A percentile compares a stretch with the other conserved stretches of the same genome.
Evolutionary conservation across 2,329 filamentous ascomycete genomes (phyloP).

Genomic region (Penicillium sp.): DNA sequence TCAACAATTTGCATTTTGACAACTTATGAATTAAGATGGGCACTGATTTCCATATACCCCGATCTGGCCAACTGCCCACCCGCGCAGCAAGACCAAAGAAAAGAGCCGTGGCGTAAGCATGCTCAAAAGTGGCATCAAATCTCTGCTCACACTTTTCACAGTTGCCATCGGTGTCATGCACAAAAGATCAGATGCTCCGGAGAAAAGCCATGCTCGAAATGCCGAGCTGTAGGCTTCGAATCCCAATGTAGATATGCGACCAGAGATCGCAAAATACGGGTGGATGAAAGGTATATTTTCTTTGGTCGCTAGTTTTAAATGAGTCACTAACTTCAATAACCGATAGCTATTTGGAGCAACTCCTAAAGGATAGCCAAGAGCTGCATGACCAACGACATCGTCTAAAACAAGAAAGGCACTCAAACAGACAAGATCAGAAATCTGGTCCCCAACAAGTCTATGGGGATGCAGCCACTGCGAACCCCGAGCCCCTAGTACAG

Average conservation of each 20-base stretch:
- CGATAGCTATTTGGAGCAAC: constrained; percentile 27
- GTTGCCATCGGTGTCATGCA: constrained; percentile 41
- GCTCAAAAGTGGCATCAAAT: background rate
- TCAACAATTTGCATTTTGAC: too few species aligned
- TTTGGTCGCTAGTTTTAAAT: background rate
- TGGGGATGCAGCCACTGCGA: constrained; percentile 1
- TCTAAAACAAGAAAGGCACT: background rate
- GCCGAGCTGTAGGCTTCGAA: constrained; percentile 30
- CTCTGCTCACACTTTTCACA: constrained; percentile 2
- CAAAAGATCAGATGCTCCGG: constrained; percentile 48
- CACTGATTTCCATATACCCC: background rate
- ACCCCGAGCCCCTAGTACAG: constrained; percentile 13
- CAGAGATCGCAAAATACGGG: constrained; percentile 39
- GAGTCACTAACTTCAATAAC: background rate
- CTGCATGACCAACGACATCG: background rate
- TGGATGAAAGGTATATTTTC: constrained; percentile 20
- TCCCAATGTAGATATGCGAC: constrained; percentile 36
- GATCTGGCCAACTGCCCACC: background rate
- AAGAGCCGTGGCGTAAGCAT: constrained; percentile 3
- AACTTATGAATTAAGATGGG: background rate
- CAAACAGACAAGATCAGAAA: background rate
- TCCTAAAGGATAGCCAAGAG: constrained; percentile 16
- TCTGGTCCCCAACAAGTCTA: background rate
- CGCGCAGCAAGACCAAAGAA: constrained; percentile 5
- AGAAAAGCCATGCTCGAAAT: constrained; percentile 40